A percentile compares a stretch with the other conserved stretches of the same genome.
Evolutionary conservation across 2,329 filamentous ascomycete species (phyloP).

Genomic region (Cercospora sp.): DNA sequence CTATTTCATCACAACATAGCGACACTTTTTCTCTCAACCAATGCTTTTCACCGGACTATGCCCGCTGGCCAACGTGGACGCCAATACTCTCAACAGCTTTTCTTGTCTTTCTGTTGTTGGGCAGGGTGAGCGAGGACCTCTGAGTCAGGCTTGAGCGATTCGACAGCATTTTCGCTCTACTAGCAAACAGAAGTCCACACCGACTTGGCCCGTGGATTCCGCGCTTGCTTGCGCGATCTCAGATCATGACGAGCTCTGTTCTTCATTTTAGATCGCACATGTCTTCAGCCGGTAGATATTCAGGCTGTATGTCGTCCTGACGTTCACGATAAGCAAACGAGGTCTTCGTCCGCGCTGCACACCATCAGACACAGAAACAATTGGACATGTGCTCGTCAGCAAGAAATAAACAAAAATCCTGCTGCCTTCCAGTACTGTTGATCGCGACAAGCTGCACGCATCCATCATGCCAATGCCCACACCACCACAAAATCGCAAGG

Average conservation of each 20-base stretch:
- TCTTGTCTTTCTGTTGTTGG: neutral
- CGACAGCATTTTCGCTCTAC: neutral
- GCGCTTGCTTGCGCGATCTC: conserved; percentile 3
- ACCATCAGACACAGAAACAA: neutral
- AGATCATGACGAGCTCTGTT: neutral
- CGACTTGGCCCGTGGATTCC: neutral
- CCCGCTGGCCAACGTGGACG: neutral
- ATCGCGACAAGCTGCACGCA: neutral
- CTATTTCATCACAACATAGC: neutral
- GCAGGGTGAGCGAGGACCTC: neutral
- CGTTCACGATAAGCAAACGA: neutral
- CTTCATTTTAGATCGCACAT: neutral
- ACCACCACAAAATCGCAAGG: neutral
- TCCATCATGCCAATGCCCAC: no score
- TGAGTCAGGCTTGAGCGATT: neutral
- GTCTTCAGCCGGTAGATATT: neutral
- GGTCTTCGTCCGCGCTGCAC: neutral
- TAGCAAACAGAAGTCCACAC: neutral
- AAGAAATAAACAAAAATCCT: neutral
- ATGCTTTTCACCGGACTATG: neutral
- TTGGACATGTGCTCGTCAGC: neutral
- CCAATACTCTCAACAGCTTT: neutral
- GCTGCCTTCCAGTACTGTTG: neutral
- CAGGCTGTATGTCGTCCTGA: neutral
- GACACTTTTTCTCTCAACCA: neutral